Conservation (phyloP, 164 flowering plant genomes). For the Macadamia integrifolia region DNA sequence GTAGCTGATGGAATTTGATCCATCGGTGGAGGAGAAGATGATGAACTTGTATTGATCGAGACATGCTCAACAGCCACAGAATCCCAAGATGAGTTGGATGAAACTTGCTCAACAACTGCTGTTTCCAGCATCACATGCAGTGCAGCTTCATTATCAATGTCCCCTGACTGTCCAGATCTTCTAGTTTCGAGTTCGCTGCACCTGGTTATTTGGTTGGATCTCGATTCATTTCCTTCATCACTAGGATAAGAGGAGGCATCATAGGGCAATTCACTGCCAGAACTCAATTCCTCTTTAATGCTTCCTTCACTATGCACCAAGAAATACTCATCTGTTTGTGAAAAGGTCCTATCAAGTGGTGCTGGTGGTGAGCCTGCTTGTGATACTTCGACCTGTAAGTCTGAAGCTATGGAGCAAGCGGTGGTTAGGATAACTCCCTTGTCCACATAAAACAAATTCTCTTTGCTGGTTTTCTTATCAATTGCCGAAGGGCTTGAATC, state of each 20-base stretch:
- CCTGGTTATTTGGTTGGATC: conserved; percentile 11
- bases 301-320: background rate
- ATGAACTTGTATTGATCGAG: too few species aligned
- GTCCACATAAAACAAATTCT: conserved; percentile 10
- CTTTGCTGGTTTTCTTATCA: conserved; percentile 18
- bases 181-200: conserved; percentile 4
- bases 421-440: conserved; percentile 10
- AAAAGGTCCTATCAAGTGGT: conserved; percentile 10
- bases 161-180: too few species aligned
- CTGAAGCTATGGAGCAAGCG: conserved; percentile 36
- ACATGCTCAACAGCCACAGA: too few species aligned
- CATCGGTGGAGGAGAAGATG: too few species aligned
- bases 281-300: conserved; percentile 11
- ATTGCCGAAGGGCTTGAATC: conserved; percentile 55
- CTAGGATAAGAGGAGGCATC: conserved; percentile 13
- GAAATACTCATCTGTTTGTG: conserved; percentile 7
- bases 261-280: conserved; percentile 12
- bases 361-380: conserved; percentile 22
- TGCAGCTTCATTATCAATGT: too few species aligned
- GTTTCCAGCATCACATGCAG: too few species aligned
- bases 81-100: too few species aligned
- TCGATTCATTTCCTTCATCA: conserved; percentile 23
- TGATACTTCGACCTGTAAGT: conserved; percentile 24
- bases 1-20: too few species aligned
- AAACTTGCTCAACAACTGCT: too few species aligned